Conservation (phyloP, 1,284 basidiomycete genomes). For the Austroboletus niveus region DNA sequence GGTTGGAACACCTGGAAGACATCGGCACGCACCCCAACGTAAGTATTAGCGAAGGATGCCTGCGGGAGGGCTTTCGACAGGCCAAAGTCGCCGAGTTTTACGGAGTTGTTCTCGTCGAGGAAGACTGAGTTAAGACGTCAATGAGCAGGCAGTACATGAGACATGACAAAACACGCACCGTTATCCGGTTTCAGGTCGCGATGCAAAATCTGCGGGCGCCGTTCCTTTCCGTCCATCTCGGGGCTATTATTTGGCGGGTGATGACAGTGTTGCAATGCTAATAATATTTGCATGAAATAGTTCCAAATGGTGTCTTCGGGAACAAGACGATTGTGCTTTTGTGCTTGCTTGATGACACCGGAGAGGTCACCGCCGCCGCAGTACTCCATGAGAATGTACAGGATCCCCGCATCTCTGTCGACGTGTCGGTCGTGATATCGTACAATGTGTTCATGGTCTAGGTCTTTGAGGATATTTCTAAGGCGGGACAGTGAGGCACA, state of each 20-base stretch:
- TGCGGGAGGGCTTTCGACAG: slow-evolving; percentile 88
- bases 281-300: slow-evolving; percentile 90
- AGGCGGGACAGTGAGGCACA: background rate
- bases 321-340: slow-evolving; percentile 65
- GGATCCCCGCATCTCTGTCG: slow-evolving; percentile 85
- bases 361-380: slow-evolving; percentile 95
- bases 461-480: slow-evolving; percentile 94
- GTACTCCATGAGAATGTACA: slow-evolving; percentile 97
- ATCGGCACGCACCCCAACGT: slow-evolving; percentile 77
- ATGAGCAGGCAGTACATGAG: slow-evolving; percentile 6
- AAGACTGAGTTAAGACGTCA: slow-evolving; percentile 58
- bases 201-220: slow-evolving; percentile 82
- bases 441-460: slow-evolving; percentile 94
- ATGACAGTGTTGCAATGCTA: slow-evolving; percentile 93
- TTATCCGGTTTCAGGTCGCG: slow-evolving; percentile 97
- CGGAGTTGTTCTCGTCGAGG: slow-evolving; percentile 71
- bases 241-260: slow-evolving; percentile 58
- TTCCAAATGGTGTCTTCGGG: slow-evolving; percentile 94
- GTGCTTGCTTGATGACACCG: slow-evolving; percentile 76
- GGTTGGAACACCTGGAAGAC: background rate
- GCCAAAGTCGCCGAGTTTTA: slow-evolving; percentile 97
- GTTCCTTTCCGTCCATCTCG: slow-evolving; percentile 45
- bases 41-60: slow-evolving; percentile 90
- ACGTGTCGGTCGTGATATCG: slow-evolving; percentile 90
- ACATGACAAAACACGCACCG: slow-evolving; percentile 48